phyloP scores from a whole-genome alignment of 2,329 filamentous ascomycete species.

The Aspergillus quadrilineatus region DNA sequence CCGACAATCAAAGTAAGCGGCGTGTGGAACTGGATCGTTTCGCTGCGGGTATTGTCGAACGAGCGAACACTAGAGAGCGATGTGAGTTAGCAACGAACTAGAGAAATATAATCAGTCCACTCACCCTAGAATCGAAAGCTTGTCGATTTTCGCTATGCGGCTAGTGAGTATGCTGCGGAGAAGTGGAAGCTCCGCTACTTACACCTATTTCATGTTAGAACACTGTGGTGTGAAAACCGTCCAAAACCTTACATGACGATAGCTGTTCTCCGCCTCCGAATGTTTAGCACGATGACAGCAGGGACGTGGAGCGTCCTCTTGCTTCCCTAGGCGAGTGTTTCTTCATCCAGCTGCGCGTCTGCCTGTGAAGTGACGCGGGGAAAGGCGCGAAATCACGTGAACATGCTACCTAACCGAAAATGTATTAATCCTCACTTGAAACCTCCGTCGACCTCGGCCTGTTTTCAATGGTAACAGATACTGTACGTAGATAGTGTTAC shows the following conservation, averaged over 20 bases:
- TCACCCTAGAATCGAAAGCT: constrained; percentile 77
- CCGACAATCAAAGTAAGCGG: constrained; percentile 96
- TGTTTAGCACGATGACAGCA: neutral
- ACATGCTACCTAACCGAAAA: neutral
- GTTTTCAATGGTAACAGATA: no score
- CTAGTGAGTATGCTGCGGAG: constrained; percentile 5
- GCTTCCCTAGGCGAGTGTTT: constrained; percentile 1
- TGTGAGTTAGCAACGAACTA: constrained; percentile 2
- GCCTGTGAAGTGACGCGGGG: constrained; percentile 18
- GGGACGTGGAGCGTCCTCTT: neutral
- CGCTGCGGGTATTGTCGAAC: constrained; percentile 71
- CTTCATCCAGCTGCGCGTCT: constrained; percentile 18
- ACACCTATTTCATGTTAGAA: constrained; percentile 28
- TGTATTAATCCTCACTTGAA: neutral
- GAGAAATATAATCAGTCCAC: neutral
- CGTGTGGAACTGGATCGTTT: constrained; percentile 83
- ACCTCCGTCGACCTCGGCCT: no score
- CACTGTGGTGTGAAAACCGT: no score
- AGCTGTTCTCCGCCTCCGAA: neutral
- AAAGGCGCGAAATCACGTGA: constrained; percentile 17
- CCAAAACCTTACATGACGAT: constrained; percentile 10
- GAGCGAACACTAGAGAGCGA: constrained; percentile 65
- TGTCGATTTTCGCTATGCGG: constrained; percentile 74
- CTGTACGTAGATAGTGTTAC: no score
- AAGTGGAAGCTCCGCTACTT: constrained; percentile 20